Evolutionary conservation across 306 rosid genomes (phyloP).

Genomic region (Casuarina equisetifolia): DNA sequence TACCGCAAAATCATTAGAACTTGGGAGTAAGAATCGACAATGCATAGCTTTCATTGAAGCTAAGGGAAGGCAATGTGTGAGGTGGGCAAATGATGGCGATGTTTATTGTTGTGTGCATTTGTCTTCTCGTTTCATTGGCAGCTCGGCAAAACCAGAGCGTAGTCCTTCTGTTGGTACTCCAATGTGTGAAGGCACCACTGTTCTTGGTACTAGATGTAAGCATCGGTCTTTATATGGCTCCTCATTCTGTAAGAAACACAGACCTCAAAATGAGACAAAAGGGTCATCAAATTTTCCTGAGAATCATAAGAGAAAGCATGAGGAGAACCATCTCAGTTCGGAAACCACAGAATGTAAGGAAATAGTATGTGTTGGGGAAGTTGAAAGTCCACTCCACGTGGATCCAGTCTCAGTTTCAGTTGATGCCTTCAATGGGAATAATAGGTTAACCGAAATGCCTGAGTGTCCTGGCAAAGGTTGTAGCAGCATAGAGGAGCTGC

Average conservation of each 20-base stretch:
- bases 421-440: constrained; percentile 39
- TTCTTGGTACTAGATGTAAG: constrained; percentile 92
- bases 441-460: constrained; percentile 44
- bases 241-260: constrained; percentile 88
- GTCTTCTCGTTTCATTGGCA: constrained; percentile 78
- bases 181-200: constrained; percentile 96
- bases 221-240: constrained; percentile 80
- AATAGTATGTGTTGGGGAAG: constrained; percentile 47
- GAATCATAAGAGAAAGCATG: constrained; percentile 64
- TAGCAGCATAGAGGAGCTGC: constrained; percentile 39
- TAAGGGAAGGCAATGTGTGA: constrained; percentile 97
- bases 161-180: constrained; percentile 63
- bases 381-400: constrained; percentile 58
- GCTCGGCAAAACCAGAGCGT: constrained; percentile 58
- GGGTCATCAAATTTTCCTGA: constrained; percentile 38
- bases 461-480: constrained; percentile 42
- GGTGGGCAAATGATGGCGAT: constrained; percentile 99
- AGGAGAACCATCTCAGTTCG: constrained; percentile 44
- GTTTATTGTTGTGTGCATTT: constrained; percentile 97
- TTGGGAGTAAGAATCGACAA: constrained; percentile 74
- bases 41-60: constrained; percentile 89
- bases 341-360: constrained; percentile 54
- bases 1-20: constrained; percentile 41
- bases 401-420: constrained; percentile 48
- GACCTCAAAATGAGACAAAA: constrained; percentile 59